Evolutionary conservation across 371 early-diverging fungal species (phyloP).

Genomic region (Mortierella sp.): DNA sequence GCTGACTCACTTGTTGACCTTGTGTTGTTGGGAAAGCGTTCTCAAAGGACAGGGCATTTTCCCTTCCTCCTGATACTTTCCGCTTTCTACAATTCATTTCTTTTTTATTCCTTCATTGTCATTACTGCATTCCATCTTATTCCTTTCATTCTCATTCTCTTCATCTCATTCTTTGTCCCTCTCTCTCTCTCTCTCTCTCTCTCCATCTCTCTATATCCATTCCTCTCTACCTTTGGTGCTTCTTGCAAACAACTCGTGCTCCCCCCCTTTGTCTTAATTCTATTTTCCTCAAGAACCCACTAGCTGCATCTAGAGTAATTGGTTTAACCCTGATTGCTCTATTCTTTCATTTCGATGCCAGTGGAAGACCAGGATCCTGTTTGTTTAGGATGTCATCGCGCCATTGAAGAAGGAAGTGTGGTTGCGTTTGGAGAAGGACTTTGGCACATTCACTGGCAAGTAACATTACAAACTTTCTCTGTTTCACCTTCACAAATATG

Average conservation of each 20-base stretch:
- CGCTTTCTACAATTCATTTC: too few species aligned
- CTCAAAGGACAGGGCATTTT: too few species aligned
- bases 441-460: constrained; percentile 85
- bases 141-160: not conserved
- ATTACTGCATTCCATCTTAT: not conserved
- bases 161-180: not conserved
- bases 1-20: too few species aligned
- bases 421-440: constrained; percentile 89
- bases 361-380: constrained; percentile 64
- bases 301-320: too few species aligned
- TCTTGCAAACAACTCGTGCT: too few species aligned
- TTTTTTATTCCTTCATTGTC: too few species aligned
- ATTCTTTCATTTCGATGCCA: not conserved
- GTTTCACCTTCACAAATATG: not conserved
- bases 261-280: too few species aligned
- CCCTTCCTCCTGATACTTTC: too few species aligned
- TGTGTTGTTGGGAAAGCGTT: too few species aligned
- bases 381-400: constrained; percentile 79
- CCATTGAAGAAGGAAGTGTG: constrained; percentile 85
- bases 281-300: too few species aligned
- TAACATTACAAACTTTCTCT: not conserved
- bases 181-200: not conserved
- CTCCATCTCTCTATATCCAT: not conserved
- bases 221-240: too few species aligned
- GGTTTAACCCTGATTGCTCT: too few species aligned